Conservation (phyloP, 305 asterid genomes). For the Fraxinus greggii region DNA sequence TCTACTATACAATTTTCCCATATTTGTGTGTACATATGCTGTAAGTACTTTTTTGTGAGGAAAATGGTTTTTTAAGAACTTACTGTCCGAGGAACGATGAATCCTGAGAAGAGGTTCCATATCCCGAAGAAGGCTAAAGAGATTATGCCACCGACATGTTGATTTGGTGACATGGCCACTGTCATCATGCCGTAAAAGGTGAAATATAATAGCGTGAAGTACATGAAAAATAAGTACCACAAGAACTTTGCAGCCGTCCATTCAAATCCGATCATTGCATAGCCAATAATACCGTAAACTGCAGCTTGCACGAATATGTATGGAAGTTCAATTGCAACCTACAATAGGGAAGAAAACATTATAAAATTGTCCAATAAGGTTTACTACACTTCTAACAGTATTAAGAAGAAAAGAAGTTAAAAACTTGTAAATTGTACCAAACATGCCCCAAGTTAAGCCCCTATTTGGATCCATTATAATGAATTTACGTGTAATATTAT, state of each 20-base stretch:
- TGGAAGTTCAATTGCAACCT: constrained; percentile 54
- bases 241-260: constrained; percentile 47
- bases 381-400: background rate
- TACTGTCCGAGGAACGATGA: constrained; percentile 48
- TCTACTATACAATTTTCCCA: background rate
- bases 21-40: background rate
- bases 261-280: constrained; percentile 48
- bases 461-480: too few relatives aligned
- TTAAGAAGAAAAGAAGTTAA: background rate
- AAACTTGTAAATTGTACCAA: background rate
- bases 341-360: constrained; percentile 3
- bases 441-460: background rate
- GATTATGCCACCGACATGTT: constrained; percentile 39
- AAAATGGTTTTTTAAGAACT: constrained; percentile 20
- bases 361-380: background rate
- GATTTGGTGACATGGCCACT: constrained; percentile 52
- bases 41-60: background rate
- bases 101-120: constrained; percentile 59
- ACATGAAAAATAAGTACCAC: constrained; percentile 52
- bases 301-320: constrained; percentile 41
- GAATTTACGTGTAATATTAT: background rate
- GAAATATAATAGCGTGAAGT: constrained; percentile 44
- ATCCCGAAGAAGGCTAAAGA: constrained; percentile 18
- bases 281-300: constrained; percentile 33
- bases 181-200: constrained; percentile 60